Percentiles rank a stretch among this genome's conserved stretches.
These are phyloP conservation scores for Chlorencoelia australis DNA, from an alignment of 2,329 filamentous ascomycete genomes.

Conservation along the genomic window DNA sequence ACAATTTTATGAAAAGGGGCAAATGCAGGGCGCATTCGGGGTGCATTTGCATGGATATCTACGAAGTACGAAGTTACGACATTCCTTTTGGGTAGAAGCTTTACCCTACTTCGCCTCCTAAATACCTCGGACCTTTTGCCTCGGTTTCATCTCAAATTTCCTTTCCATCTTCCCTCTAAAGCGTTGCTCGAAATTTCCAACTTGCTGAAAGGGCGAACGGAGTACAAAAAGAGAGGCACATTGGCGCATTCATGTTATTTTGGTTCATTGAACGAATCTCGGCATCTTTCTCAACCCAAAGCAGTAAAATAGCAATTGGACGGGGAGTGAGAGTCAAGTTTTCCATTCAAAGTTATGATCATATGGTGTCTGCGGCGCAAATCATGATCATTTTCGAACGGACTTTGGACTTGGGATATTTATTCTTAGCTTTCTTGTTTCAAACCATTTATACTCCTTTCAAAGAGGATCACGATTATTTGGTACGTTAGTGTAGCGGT, in stretches of 20 bases:
- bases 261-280: constrained; percentile 4
- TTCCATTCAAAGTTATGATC: constrained; percentile 1
- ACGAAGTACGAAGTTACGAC: constrained; percentile 19
- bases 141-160: constrained; percentile 6
- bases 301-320: constrained; percentile 1
- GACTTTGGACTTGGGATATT: not conserved
- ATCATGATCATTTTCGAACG: not conserved
- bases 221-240: constrained; percentile 27
- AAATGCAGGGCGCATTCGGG: constrained; percentile 5
- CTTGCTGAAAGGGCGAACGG: constrained; percentile 25
- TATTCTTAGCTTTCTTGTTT: not conserved
- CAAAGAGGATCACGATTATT: no score
- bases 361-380: constrained; percentile 8
- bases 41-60: constrained; percentile 9
- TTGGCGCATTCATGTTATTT: constrained; percentile 19
- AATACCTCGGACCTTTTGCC: constrained; percentile 7
- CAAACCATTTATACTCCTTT: no score
- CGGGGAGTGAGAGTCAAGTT: constrained; percentile 6
- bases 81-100: constrained; percentile 13
- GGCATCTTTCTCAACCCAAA: constrained; percentile 1
- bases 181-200: constrained; percentile 20
- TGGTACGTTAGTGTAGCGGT: not conserved
- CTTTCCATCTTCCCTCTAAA: constrained; percentile 16
- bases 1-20: constrained; percentile 26
- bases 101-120: constrained; percentile 4